These are phyloP conservation scores for Candida methanosorbosa DNA, from an alignment of 805 yeast genomes.

Conservation along the genomic window DNA sequence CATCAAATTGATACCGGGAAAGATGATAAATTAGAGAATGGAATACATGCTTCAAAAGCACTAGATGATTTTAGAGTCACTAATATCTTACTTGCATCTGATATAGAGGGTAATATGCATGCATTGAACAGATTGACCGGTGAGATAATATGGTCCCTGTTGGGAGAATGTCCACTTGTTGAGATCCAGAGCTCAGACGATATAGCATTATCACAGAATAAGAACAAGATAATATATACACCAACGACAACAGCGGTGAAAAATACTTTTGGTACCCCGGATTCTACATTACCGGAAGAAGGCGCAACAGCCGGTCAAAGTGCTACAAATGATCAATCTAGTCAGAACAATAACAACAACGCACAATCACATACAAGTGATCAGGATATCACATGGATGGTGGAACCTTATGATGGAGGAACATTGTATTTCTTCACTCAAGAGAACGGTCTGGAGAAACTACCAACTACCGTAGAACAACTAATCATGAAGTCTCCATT, in stretches of 20 bases:
- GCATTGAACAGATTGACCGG: conserved; percentile 76
- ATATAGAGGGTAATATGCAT: conserved; percentile 81
- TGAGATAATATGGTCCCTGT: conserved; percentile 64
- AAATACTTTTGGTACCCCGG: not conserved
- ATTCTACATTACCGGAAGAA: not conserved
- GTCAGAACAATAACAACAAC: not conserved
- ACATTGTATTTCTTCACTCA: conserved; percentile 72
- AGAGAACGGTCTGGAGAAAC: conserved; percentile 63
- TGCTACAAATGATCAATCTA: not conserved
- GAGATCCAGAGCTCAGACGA: conserved; percentile 11
- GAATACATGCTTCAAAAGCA: too few species aligned
- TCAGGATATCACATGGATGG: conserved; percentile 72
- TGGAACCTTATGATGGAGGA: conserved; percentile 87
- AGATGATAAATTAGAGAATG: too few species aligned
- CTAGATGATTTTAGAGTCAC: conserved; percentile 27
- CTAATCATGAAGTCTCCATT: conserved; percentile 82
- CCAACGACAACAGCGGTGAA: not conserved
- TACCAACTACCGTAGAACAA: conserved; percentile 74
- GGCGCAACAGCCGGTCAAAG: not conserved
- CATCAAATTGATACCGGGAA: too few species aligned
- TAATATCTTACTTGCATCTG: conserved; percentile 60
- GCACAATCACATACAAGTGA: not conserved
- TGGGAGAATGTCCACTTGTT: conserved; percentile 57
- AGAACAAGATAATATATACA: not conserved
- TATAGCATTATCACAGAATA: not conserved